Conservation (phyloP, 148 eudicot genomes). For the Pouteria glomerata region DNA sequence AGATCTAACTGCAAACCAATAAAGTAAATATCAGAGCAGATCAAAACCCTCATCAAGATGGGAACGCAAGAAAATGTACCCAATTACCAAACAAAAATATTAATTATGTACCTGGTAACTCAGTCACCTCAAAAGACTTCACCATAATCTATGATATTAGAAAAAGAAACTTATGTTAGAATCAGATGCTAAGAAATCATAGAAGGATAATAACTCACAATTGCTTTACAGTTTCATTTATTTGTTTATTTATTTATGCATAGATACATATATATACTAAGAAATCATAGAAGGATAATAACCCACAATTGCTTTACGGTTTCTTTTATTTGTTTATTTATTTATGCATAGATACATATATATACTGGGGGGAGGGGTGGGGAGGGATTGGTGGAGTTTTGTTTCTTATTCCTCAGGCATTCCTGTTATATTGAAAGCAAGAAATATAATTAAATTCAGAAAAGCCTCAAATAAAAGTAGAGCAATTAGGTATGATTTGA, state of each 20-base stretch:
- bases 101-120: slow-evolving; percentile 35
- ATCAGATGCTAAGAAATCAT: not conserved
- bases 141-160: slow-evolving; percentile 41
- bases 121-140: slow-evolving; percentile 56
- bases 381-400: not conserved
- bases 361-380: not conserved
- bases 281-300: slow-evolving; percentile 1
- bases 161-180: slow-evolving; percentile 5
- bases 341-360: too few relatives aligned
- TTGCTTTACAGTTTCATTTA: too few relatives aligned
- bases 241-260: too few relatives aligned
- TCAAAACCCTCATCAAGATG: slow-evolving; percentile 10
- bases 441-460: not conserved
- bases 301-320: too few relatives aligned
- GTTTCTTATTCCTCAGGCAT: not conserved
- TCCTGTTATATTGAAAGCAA: not conserved
- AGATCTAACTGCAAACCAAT: slow-evolving; percentile 60
- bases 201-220: slow-evolving; percentile 3
- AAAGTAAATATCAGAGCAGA: not conserved
- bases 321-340: not conserved
- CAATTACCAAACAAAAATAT: not conserved
- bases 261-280: too few relatives aligned
- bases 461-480: slow-evolving; percentile 1
- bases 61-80: not conserved
- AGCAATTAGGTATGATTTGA: not conserved